phyloP scores from a whole-genome alignment of 768 basidiomycete genomes.

The Rhizopogon vesiculosus region DNA sequence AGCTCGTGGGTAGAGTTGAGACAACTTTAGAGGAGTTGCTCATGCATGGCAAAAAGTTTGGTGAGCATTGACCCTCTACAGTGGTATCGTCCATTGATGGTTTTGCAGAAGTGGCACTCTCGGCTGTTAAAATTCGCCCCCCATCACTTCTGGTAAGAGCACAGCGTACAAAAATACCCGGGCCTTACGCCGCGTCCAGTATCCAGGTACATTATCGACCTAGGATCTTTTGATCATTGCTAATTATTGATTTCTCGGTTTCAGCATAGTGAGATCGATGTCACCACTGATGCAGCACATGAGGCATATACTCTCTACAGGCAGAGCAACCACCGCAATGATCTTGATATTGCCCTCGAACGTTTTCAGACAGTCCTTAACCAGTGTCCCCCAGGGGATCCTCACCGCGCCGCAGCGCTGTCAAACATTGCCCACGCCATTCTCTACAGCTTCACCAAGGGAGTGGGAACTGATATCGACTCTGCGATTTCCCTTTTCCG shows the following conservation, averaged over 20 bases:
- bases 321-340: background rate
- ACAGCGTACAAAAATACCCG: background rate
- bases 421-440: background rate
- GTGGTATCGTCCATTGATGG: background rate
- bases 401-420: background rate
- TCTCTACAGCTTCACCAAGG: background rate
- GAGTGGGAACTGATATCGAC: background rate
- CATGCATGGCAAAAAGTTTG: background rate
- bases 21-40: background rate
- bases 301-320: background rate
- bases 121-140: too few relatives aligned
- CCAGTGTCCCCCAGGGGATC: background rate
- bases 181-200: background rate
- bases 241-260: background rate
- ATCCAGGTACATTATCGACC: background rate
- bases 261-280: background rate
- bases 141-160: background rate
- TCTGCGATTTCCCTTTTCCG: background rate
- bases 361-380: background rate
- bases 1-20: background rate
- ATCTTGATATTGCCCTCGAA: background rate
- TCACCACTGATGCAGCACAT: background rate
- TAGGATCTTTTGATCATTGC: too few relatives aligned
- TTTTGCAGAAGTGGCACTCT: too few relatives aligned
- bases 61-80: background rate